phyloP scores from a whole-genome alignment of 495 filamentous ascomycete genomes.

The Daldinia concentrica region DNA sequence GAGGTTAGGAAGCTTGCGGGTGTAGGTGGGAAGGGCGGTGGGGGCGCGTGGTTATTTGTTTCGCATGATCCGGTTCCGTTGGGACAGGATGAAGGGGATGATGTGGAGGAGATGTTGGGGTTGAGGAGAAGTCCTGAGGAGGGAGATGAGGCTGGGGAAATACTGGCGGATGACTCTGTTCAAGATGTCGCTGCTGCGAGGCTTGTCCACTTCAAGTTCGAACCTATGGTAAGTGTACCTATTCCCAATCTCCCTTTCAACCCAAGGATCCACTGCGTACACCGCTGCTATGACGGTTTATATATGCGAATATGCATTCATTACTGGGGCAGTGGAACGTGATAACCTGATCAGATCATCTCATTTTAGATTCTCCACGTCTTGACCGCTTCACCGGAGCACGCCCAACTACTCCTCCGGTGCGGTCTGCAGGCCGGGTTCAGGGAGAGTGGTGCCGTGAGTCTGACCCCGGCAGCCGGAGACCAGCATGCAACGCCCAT shows the following conservation, averaged over 20 bases:
- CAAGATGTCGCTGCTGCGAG: conserved; percentile 50
- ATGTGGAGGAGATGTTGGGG: conserved; percentile 27
- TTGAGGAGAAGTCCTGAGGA: background rate
- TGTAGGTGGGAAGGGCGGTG: conserved; percentile 80
- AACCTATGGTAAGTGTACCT: conserved; percentile 78
- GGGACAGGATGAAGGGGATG: conserved; percentile 25
- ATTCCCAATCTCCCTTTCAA: too few relatives aligned
- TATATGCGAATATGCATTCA: background rate
- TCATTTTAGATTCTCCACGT: conserved; percentile 82
- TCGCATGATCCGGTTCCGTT: conserved; percentile 76
- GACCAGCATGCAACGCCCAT: conserved; percentile 65
- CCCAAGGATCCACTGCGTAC: background rate
- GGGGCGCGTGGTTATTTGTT: conserved; percentile 86
- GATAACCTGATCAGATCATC: background rate
- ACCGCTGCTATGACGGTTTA: background rate
- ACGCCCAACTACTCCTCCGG: conserved; percentile 75
- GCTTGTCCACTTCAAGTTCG: conserved; percentile 89
- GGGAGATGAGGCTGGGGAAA: conserved; percentile 23
- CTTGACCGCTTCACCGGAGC: conserved; percentile 72
- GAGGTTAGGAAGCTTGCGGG: conserved; percentile 53
- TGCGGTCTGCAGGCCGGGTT: conserved; percentile 85
- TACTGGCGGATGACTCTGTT: conserved; percentile 11
- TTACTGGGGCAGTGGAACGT: background rate
- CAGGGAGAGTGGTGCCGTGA: conserved; percentile 82
- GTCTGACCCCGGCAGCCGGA: conserved; percentile 52